Evolutionary conservation across 495 filamentous ascomycete species (phyloP).

Genomic region (Usnea hakonensis): DNA sequence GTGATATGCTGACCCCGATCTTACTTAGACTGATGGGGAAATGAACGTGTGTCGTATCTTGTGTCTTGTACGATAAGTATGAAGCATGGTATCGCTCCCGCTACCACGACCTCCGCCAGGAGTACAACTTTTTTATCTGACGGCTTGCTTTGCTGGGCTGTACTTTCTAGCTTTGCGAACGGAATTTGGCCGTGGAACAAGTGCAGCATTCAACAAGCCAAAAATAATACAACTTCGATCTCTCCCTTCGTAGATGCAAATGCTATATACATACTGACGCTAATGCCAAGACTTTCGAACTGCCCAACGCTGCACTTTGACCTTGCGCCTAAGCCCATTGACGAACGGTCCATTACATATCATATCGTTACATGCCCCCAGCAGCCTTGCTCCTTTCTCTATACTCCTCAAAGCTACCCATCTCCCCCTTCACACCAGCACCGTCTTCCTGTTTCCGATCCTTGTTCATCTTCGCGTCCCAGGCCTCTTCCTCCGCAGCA

Average conservation of each 20-base stretch:
- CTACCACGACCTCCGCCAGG: neutral
- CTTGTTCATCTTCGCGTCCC: conserved; percentile 42
- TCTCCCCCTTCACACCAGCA: conserved; percentile 25
- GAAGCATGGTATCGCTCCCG: neutral
- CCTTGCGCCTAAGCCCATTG: neutral
- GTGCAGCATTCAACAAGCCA: neutral
- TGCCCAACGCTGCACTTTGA: neutral
- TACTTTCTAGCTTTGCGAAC: neutral
- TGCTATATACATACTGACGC: neutral
- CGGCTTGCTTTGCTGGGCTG: neutral
- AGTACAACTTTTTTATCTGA: neutral
- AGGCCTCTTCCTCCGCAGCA: conserved; percentile 55
- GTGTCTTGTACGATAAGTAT: neutral
- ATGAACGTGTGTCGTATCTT: neutral
- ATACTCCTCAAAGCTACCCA: conserved; percentile 51
- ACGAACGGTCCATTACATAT: neutral
- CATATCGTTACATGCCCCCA: conserved; percentile 19
- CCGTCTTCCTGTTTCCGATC: conserved; percentile 29
- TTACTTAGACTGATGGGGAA: neutral
- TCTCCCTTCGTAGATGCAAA: neutral
- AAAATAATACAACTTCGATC: neutral
- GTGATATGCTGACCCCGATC: neutral
- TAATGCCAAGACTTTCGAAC: neutral
- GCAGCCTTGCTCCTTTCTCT: conserved; percentile 28
- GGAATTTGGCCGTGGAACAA: neutral